These are phyloP conservation scores for Kokia cookei DNA, from an alignment of 441 rosid genomes.

Conservation along the genomic window DNA sequence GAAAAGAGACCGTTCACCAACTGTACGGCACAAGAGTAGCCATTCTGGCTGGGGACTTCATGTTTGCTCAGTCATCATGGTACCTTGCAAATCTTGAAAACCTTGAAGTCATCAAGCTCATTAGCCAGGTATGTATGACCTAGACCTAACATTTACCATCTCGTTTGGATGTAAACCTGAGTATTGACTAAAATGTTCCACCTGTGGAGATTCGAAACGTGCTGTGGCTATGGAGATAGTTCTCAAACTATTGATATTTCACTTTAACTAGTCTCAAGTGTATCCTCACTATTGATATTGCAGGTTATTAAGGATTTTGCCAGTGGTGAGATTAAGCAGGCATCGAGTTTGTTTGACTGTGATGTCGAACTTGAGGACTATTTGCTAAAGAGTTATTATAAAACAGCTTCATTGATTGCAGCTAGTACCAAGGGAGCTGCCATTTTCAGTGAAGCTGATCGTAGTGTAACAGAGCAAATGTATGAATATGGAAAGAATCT, in stretches of 20 bases:
- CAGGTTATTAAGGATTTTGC: constrained; percentile 98
- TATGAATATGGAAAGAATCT: constrained; percentile 82
- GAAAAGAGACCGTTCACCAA: constrained; percentile 86
- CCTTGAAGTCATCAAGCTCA: constrained; percentile 86
- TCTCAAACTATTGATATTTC: not conserved
- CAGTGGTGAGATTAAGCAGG: constrained; percentile 96
- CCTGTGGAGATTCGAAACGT: not conserved
- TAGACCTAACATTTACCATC: not conserved
- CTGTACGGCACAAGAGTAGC: constrained; percentile 84
- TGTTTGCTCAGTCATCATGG: constrained; percentile 99
- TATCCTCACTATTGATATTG: not conserved
- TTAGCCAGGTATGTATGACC: constrained; percentile 63
- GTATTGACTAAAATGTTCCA: not conserved
- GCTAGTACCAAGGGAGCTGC: constrained; percentile 96
- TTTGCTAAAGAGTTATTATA: constrained; percentile 80
- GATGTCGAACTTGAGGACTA: constrained; percentile 69
- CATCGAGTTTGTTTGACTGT: constrained; percentile 82
- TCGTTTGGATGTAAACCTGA: not conserved
- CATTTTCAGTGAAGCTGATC: constrained; percentile 66
- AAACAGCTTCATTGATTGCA: constrained; percentile 84
- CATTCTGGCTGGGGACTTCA: constrained; percentile 85
- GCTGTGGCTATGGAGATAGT: not conserved
- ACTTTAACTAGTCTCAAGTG: not conserved
- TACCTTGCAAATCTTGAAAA: constrained; percentile 92
- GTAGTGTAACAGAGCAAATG: constrained; percentile 42